phyloP scores from a whole-genome alignment of 2,329 filamentous ascomycete genomes.

The Trichoderma harzianum region DNA sequence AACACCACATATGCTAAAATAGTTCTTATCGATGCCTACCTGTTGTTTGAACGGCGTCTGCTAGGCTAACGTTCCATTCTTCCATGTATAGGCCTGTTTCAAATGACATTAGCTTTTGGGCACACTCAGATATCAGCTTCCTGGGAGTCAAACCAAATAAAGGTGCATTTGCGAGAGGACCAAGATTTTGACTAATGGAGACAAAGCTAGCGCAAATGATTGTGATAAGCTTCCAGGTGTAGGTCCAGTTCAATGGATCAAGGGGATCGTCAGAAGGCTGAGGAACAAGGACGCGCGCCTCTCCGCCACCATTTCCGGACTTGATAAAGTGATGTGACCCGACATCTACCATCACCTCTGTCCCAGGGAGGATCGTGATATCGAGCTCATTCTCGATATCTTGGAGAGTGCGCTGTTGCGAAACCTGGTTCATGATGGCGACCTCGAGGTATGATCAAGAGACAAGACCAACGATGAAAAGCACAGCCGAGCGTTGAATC shows the following conservation, averaged over 20 bases:
- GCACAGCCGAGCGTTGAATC: neutral
- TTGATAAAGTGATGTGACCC: conserved; percentile 8
- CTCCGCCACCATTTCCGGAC: neutral
- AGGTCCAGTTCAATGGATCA: conserved; percentile 3
- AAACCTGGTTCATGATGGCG: neutral
- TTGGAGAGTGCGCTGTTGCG: neutral
- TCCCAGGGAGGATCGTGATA: conserved; percentile 2
- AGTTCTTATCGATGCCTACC: neutral
- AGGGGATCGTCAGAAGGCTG: conserved; percentile 3
- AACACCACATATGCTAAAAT: neutral
- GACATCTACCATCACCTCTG: conserved; percentile 11
- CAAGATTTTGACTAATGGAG: conserved; percentile 5
- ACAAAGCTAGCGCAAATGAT: conserved; percentile 2
- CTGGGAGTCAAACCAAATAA: neutral
- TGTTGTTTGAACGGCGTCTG: conserved; percentile 5
- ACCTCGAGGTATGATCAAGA: neutral
- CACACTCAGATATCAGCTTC: neutral
- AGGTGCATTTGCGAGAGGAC: conserved; percentile 2
- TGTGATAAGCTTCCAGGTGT: neutral
- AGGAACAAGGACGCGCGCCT: conserved; percentile 5
- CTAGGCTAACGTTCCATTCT: conserved; percentile 7
- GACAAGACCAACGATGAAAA: neutral
- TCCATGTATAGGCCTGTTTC: conserved; percentile 4
- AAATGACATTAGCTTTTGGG: neutral
- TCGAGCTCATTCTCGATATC: conserved; percentile 16